Conservation (phyloP, 768 basidiomycete genomes). For the Xerocomellus intermedius region DNA sequence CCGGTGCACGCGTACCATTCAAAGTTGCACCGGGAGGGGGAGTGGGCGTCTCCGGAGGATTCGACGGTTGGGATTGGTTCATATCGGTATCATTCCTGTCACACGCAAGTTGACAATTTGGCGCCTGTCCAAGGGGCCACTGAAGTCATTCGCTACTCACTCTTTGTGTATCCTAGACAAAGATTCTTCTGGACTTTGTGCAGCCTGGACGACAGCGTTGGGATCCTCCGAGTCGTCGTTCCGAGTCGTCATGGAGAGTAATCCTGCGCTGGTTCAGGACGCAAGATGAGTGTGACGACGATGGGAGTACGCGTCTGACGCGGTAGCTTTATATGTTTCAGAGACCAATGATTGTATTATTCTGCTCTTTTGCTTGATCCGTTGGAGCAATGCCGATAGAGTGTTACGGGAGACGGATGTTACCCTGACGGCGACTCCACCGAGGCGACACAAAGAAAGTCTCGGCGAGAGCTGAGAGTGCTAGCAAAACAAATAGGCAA, state of each 20-base stretch:
- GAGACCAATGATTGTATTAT: conserved; percentile 3
- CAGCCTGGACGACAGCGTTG: conserved; percentile 11
- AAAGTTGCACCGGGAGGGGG: neutral
- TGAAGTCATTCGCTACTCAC: conserved; percentile 10
- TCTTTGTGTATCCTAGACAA: neutral
- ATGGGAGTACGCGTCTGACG: neutral
- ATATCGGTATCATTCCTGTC: conserved; percentile 3
- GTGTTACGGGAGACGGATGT: conserved; percentile 2
- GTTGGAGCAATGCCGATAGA: neutral
- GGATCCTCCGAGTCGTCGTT: conserved; percentile 4
- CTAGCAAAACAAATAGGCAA: neutral
- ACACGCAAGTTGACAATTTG: neutral
- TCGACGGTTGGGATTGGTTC: neutral
- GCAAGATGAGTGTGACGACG: neutral
- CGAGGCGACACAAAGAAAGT: neutral
- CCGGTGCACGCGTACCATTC: conserved; percentile 42
- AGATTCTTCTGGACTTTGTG: conserved; percentile 1
- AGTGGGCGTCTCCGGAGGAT: conserved; percentile 3
- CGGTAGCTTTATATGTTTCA: conserved; percentile 6
- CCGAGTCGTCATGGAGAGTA: conserved; percentile 8
- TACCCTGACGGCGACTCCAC: conserved; percentile 1
- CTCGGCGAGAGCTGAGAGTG: neutral
- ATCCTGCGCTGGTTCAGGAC: neutral
- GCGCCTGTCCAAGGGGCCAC: neutral
- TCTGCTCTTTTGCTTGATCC: neutral